A percentile compares a stretch with the other conserved stretches of the same genome.
Conservation (phyloP, 1,284 basidiomycete species). For the Bondarzewia mesenterica region DNA sequence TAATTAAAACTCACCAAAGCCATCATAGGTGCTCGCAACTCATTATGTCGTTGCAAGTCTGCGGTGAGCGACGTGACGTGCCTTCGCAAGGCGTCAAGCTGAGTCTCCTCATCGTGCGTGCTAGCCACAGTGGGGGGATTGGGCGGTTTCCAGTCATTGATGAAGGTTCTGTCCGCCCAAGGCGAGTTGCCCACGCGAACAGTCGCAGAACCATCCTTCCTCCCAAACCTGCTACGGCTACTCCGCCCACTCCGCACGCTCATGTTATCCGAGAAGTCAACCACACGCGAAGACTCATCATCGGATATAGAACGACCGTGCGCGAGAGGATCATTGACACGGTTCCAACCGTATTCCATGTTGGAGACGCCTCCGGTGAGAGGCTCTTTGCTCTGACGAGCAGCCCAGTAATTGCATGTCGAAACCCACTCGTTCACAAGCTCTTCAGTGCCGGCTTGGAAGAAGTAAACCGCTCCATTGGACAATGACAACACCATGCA, state of each 20-base stretch:
- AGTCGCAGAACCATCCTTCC: constrained; percentile 55
- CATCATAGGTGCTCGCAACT: constrained; percentile 78
- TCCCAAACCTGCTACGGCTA: constrained; percentile 57
- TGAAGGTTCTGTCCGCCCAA: constrained; percentile 68
- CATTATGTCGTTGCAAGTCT: constrained; percentile 81
- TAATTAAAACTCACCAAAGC: constrained; percentile 56
- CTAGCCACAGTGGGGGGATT: constrained; percentile 78
- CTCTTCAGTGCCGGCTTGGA: constrained; percentile 96
- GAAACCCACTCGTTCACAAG: constrained; percentile 97
- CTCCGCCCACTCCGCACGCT: constrained; percentile 68
- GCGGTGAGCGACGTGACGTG: constrained; percentile 72
- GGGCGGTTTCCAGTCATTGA: constrained; percentile 94
- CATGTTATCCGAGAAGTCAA: constrained; percentile 46
- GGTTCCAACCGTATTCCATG: constrained; percentile 99
- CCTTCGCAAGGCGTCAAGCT: constrained; percentile 78
- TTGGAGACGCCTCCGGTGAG: constrained; percentile 93
- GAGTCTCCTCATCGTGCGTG: constrained; percentile 84
- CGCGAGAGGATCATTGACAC: constrained; percentile 47
- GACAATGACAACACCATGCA: constrained; percentile 94
- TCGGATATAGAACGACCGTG: constrained; percentile 53
- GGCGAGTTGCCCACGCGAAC: constrained; percentile 57
- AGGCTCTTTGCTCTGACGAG: constrained; percentile 87
- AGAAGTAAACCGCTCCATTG: constrained; percentile 87
- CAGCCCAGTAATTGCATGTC: constrained; percentile 99
- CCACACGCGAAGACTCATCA: constrained; percentile 40